Evolutionary conservation across 1,139 yeast genomes (phyloP).

Genomic region (Yarrowia galli): DNA sequence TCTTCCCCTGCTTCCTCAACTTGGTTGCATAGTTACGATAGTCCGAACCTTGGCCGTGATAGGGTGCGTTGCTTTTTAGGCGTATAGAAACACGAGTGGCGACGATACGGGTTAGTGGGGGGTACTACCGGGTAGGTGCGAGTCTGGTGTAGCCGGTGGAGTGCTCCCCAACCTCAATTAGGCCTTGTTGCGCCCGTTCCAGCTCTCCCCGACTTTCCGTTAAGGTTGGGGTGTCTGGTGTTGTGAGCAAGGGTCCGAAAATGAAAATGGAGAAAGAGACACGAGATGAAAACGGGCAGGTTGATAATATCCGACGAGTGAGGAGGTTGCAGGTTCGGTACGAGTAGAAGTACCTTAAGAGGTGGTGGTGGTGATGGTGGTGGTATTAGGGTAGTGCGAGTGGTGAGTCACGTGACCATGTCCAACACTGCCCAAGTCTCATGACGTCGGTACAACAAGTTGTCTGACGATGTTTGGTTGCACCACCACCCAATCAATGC

Average conservation of each 20-base stretch:
- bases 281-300: background rate
- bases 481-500: no score
- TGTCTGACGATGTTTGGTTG: no score
- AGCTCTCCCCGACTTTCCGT: background rate
- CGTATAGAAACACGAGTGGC: background rate
- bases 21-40: conserved; percentile 32
- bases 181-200: background rate
- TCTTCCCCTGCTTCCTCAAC: conserved; percentile 31
- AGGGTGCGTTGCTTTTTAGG: conserved; percentile 21
- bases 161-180: no score
- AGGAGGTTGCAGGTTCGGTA: no score
- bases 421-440: no score
- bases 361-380: no score
- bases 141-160: background rate
- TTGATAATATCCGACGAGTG: background rate
- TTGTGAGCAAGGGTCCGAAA: conserved; percentile 25
- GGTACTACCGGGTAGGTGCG: background rate
- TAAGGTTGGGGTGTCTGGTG: conserved; percentile 18
- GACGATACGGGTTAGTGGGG: background rate
- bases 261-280: background rate
- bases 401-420: no score
- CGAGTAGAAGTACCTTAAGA: no score
- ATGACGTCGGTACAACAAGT: no score
- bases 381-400: no score
- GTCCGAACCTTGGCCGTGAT: conserved; percentile 35